Conservation (phyloP, 192 early-diverging fungal species). For the Radiomyces spectabilis region DNA sequence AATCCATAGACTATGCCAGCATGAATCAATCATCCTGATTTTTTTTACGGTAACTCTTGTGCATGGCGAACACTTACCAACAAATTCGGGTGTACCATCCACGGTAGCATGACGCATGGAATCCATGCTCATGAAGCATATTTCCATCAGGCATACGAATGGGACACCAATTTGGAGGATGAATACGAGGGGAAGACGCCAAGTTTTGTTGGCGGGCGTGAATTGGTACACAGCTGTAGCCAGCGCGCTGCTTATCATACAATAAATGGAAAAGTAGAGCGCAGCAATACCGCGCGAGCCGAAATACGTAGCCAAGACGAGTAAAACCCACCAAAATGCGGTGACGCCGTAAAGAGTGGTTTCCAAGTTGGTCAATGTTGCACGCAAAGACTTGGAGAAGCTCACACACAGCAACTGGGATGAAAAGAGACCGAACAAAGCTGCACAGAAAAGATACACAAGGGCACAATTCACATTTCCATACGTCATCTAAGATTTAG, state of each 20-base stretch:
- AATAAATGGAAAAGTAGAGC: slow-evolving; percentile 33
- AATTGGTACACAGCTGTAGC: slow-evolving; percentile 7
- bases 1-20: slow-evolving; percentile 31
- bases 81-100: slow-evolving; percentile 40
- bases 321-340: slow-evolving; percentile 34
- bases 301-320: slow-evolving; percentile 14
- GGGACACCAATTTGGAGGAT: slow-evolving; percentile 15
- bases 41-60: too few relatives aligned
- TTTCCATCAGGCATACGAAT: slow-evolving; percentile 26
- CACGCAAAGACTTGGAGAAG: not conserved
- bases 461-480: slow-evolving; percentile 1
- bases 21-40: too few relatives aligned
- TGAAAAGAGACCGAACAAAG: slow-evolving; percentile 4
- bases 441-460: slow-evolving; percentile 6
- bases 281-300: slow-evolving; percentile 17
- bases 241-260: slow-evolving; percentile 21
- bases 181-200: slow-evolving; percentile 3
- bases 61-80: too few relatives aligned
- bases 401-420: not conserved
- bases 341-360: slow-evolving; percentile 17
- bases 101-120: slow-evolving; percentile 35
- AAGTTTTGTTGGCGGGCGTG: not conserved
- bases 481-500: slow-evolving; percentile 6
- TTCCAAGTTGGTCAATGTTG: not conserved
- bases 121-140: slow-evolving; percentile 27